Evolutionary conservation across 2,329 filamentous ascomycete genomes (phyloP).

Genomic region (Aspergillus tanneri): DNA sequence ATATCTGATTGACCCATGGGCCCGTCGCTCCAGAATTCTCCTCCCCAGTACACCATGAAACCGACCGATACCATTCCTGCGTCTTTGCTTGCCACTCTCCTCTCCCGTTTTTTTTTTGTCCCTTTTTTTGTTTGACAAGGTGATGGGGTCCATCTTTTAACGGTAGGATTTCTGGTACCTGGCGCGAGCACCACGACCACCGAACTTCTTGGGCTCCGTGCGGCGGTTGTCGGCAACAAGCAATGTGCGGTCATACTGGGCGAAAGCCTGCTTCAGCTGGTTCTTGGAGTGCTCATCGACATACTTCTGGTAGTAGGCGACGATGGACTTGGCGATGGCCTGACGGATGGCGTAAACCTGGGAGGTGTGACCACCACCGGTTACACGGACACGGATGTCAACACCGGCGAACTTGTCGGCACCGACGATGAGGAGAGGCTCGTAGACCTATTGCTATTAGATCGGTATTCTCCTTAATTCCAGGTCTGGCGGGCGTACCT

Average conservation of each 20-base stretch:
- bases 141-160: conserved; percentile 56
- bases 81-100: conserved; percentile 12
- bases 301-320: conserved; percentile 99
- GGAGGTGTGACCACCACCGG: conserved; percentile 95
- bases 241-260: conserved; percentile 93
- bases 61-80: conserved; percentile 19
- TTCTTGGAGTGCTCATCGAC: conserved; percentile 99
- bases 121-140: neutral
- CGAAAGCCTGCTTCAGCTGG: conserved; percentile 94
- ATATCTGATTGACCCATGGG: conserved; percentile 11
- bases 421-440: conserved; percentile 94
- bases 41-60: conserved; percentile 17
- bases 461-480: conserved; percentile 1
- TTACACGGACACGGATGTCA: conserved; percentile 95
- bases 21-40: conserved; percentile 13
- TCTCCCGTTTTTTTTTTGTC: conserved; percentile 9
- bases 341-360: conserved; percentile 98
- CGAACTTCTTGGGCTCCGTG: conserved; percentile 96
- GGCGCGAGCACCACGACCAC: conserved; percentile 82
- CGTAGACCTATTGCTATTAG: conserved; percentile 70
- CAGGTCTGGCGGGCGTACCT: too few relatives aligned
- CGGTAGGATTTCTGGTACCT: conserved; percentile 99
- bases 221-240: conserved; percentile 99
- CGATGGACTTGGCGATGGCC: conserved; percentile 95
- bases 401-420: conserved; percentile 96